Base-by-base conservation (phyloP, 2,329 filamentous ascomycete species). In the Ophiostoma australiae region DNA sequence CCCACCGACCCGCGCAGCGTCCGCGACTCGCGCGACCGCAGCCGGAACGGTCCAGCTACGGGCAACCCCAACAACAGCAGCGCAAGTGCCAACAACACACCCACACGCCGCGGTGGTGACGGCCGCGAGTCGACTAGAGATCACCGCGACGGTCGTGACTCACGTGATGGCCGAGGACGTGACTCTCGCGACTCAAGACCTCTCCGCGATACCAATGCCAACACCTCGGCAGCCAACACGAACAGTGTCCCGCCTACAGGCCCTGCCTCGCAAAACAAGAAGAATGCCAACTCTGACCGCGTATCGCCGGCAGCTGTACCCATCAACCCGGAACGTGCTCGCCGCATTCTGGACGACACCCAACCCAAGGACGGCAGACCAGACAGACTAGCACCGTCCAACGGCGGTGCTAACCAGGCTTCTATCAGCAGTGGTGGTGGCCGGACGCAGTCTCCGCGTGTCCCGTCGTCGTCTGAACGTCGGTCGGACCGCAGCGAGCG, bases 291-390 rank as follows among this genome's bases (percentile, higher is more conserved):
- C 39, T 71, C 73, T 4, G 77, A 39, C 35, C 63, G 35, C 23
- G 20, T 20, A 33, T 37, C 78, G 11, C 17, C 75, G 1, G 77
- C 79, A 23, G 86, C 85, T 13, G 84, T 84, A 8, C 79, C 80
- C 10, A 84, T 87, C 75, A 87, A 87, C 72, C 85, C 86, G 1
- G 84, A 86, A 69, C 82, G 86, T 71, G 84, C 85, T 39, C 82
- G 84, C 10, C 78, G 85, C 5, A 82, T 86, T 76, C 78, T 10
- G 73, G 84, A 73, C 84, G 85, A 3, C 81, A 84, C 6, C 78
- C 78, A 61, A 80, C 41, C 83, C 33, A 31, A 63, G 44, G 44
- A 48, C 44, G 44, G 44, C 17, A 48, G 44, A n/a, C 44, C 20
- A 35, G 58, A 63, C 31, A 33, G 58, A 17, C 58, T 63, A 11